Conservation (phyloP, 2,329 filamentous ascomycete genomes). For the Pseudodiploospora longispora region DNA sequence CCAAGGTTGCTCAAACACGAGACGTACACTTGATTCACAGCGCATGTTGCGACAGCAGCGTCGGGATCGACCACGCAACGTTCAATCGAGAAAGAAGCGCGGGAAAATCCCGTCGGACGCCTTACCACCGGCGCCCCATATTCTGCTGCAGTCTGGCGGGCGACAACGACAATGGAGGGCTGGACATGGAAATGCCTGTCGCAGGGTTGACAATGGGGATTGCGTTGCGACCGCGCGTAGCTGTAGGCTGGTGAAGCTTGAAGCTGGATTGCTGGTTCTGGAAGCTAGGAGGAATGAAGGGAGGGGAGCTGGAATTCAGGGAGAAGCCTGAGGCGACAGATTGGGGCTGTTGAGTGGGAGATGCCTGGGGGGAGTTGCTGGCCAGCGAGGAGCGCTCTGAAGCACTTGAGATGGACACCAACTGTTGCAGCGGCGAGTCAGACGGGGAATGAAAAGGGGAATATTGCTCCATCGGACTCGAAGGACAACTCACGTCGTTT, state of each 20-base stretch:
- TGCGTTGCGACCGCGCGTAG: conserved; percentile 83
- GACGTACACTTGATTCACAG: conserved; percentile 26
- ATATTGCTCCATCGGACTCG: conserved; percentile 9
- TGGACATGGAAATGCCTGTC: conserved; percentile 80
- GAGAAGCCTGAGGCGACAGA: conserved; percentile 73
- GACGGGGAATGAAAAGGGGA: conserved; percentile 13
- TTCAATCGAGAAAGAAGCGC: conserved; percentile 21
- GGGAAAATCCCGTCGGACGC: conserved; percentile 12
- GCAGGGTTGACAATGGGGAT: conserved; percentile 97
- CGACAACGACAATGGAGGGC: conserved; percentile 69
- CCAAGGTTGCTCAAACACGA: conserved; percentile 35
- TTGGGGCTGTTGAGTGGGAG: conserved; percentile 80
- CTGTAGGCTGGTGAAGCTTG: conserved; percentile 86
- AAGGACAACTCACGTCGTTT: conserved; percentile 65
- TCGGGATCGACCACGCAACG: conserved; percentile 22
- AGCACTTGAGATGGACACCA: conserved; percentile 84
- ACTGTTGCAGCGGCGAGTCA: conserved; percentile 44
- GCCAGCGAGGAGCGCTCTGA: conserved; percentile 93
- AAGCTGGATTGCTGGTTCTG: conserved; percentile 58
- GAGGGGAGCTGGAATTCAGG: conserved; percentile 57
- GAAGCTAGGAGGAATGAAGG: conserved; percentile 57
- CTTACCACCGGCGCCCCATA: conserved; percentile 48
- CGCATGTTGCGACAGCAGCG: conserved; percentile 29
- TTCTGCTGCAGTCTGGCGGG: conserved; percentile 53
- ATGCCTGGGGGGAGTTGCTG: conserved; percentile 87